phyloP scores from a whole-genome alignment of 179 eudicot genomes.

The Carnegiea gigantea region DNA sequence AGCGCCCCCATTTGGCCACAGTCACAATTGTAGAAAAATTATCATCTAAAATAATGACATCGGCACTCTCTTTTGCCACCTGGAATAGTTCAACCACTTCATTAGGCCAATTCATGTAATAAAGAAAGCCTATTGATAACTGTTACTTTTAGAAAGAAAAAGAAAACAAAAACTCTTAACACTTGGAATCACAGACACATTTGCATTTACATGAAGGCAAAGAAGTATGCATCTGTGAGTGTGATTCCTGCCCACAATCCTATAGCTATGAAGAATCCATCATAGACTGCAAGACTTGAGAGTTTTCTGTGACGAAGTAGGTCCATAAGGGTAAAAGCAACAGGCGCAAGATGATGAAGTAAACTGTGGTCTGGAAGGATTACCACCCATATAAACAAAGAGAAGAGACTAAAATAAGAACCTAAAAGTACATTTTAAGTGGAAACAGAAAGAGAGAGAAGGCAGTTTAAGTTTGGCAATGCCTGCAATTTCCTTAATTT shows the following conservation, averaged over 20 bases:
- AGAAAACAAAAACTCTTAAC: background rate
- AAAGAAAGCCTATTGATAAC: background rate
- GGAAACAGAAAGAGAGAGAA: background rate
- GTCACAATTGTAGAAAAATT: slow-evolving; percentile 62
- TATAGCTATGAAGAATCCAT: background rate
- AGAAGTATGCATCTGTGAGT: background rate
- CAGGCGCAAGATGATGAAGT: slow-evolving; percentile 3
- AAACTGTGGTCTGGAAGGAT: background rate
- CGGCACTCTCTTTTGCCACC: slow-evolving; percentile 78
- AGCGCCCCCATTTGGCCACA: slow-evolving; percentile 70
- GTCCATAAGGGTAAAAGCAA: background rate
- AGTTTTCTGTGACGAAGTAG: background rate
- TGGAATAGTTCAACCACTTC: slow-evolving; percentile 23
- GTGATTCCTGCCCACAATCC: background rate
- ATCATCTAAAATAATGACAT: slow-evolving; percentile 56
- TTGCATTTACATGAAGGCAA: background rate
- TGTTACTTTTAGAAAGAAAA: background rate
- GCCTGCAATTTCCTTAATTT: background rate
- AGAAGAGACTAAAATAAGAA: background rate
- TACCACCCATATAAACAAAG: background rate
- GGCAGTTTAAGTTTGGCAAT: background rate
- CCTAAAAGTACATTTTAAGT: background rate
- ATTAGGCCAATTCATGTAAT: slow-evolving; percentile 5
- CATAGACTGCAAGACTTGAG: background rate
- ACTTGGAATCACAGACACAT: background rate